A percentile compares a stretch with the other conserved stretches of the same genome.
Conservation (phyloP, 805 yeast genomes). For the Zygotorulaspora chibaensis region DNA sequence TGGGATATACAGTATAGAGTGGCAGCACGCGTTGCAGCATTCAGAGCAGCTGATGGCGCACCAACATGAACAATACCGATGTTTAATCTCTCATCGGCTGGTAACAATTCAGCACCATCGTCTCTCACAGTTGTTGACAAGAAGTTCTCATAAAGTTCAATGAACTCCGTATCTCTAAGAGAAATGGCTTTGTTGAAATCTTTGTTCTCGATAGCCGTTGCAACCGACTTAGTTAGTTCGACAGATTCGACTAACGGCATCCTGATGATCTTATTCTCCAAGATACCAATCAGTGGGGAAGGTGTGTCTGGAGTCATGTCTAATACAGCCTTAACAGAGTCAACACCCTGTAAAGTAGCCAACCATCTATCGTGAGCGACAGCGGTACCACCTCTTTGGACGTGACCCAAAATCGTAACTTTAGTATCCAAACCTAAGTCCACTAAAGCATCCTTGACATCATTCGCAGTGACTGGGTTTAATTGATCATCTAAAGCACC, state of each 20-base stretch:
- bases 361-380: constrained; percentile 89
- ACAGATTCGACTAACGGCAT: constrained; percentile 89
- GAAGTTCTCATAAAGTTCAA: constrained; percentile 73
- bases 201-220: constrained; percentile 72
- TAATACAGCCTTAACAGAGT: constrained; percentile 90
- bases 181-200: constrained; percentile 85
- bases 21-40: constrained; percentile 87
- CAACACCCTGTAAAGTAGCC: constrained; percentile 96
- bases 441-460: constrained; percentile 77
- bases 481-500: constrained; percentile 88
- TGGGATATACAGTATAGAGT: constrained; percentile 81
- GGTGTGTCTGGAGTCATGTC: constrained; percentile 87
- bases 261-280: constrained; percentile 81
- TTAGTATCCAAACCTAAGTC: constrained; percentile 89
- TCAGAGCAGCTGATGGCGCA: constrained; percentile 97
- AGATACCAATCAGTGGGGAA: constrained; percentile 88
- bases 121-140: constrained; percentile 63
- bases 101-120: constrained; percentile 56
- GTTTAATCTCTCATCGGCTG: constrained; percentile 57
- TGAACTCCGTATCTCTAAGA: constrained; percentile 82
- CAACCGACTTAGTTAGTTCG: constrained; percentile 79
- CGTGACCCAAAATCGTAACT: constrained; percentile 93
- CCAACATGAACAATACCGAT: constrained; percentile 90
- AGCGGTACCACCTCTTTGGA: constrained; percentile 98
- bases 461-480: constrained; percentile 72